Conservation (phyloP, 495 filamentous ascomycete species). For the Xylaria acuta region DNA sequence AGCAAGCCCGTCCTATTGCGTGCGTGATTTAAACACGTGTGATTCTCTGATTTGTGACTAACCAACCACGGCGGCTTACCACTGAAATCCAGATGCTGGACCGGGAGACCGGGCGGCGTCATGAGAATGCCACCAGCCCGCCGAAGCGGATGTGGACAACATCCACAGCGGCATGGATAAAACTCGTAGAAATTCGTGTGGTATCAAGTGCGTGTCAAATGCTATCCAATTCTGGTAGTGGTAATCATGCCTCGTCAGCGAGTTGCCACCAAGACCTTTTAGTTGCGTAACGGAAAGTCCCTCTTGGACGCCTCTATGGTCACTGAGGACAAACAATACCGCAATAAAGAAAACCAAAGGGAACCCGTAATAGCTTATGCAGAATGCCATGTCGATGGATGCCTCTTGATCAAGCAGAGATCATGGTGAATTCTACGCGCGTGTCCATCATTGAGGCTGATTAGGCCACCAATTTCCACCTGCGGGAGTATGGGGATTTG, state of each 20-base stretch:
- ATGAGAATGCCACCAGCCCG: not conserved
- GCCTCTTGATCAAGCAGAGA: not conserved
- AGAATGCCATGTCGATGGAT: not conserved
- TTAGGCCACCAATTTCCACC: conserved; percentile 54
- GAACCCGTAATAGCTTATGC: not conserved
- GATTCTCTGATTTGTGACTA: conserved; percentile 26
- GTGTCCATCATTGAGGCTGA: conserved; percentile 47
- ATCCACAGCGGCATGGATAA: conserved; percentile 12
- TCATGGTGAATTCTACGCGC: not conserved
- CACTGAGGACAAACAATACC: conserved; percentile 30
- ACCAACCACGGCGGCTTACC: conserved; percentile 17
- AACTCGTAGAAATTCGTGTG: conserved; percentile 32
- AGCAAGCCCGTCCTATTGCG: not conserved
- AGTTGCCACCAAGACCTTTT: conserved; percentile 15
- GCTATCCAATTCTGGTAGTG: conserved; percentile 18
- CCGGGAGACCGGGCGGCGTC: conserved; percentile 14
- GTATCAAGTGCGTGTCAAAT: conserved; percentile 41
- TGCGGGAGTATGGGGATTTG: conserved; percentile 46
- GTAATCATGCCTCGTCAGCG: conserved; percentile 3
- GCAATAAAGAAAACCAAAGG: conserved; percentile 9
- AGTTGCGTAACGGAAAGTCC: conserved; percentile 26
- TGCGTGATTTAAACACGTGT: not conserved
- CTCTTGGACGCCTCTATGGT: conserved; percentile 41
- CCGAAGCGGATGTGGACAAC: not conserved
- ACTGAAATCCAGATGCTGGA: conserved; percentile 15